Percentiles rank a stretch among this genome's conserved stretches.
These are phyloP conservation scores for Pterocarpus macrocarpus DNA, from an alignment of 306 rosid genomes.

Conservation along the genomic window DNA sequence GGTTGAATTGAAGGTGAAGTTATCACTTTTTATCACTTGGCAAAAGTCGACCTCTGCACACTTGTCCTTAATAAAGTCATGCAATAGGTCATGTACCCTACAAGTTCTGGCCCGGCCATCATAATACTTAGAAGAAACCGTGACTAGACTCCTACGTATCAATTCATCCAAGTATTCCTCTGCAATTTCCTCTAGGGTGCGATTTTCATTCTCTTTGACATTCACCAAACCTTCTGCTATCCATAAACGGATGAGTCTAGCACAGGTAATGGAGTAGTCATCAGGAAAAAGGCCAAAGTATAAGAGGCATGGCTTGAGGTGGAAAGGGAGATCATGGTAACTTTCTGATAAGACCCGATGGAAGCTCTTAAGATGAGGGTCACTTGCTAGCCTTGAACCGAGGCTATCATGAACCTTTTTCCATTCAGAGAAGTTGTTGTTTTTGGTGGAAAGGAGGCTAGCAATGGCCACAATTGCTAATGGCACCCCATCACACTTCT, in stretches of 20 bases:
- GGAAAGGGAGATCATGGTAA: no score
- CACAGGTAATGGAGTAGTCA: not conserved
- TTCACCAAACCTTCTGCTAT: slow-evolving; percentile 17
- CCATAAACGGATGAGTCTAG: slow-evolving; percentile 19
- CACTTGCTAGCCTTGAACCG: no score
- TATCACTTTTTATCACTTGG: no score
- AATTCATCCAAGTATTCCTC: slow-evolving; percentile 19
- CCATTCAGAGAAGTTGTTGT: not conserved
- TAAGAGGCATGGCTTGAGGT: slow-evolving; percentile 21
- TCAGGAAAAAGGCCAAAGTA: slow-evolving; percentile 33
- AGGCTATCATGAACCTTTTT: no score
- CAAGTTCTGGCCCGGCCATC: not conserved
- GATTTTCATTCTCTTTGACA: not conserved
- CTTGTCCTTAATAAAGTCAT: not conserved
- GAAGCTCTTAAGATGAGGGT: no score
- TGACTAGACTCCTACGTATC: not conserved
- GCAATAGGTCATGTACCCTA: slow-evolving; percentile 3
- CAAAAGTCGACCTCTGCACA: no score
- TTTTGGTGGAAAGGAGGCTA: slow-evolving; percentile 26
- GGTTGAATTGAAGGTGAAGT: no score
- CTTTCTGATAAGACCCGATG: no score
- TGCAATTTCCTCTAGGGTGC: not conserved
- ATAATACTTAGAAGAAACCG: not conserved
- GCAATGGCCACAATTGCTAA: slow-evolving; percentile 36
- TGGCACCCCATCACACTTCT: slow-evolving; percentile 35